phyloP scores from a whole-genome alignment of 2,329 filamentous ascomycete genomes.

The Byssochlamys sp. region DNA sequence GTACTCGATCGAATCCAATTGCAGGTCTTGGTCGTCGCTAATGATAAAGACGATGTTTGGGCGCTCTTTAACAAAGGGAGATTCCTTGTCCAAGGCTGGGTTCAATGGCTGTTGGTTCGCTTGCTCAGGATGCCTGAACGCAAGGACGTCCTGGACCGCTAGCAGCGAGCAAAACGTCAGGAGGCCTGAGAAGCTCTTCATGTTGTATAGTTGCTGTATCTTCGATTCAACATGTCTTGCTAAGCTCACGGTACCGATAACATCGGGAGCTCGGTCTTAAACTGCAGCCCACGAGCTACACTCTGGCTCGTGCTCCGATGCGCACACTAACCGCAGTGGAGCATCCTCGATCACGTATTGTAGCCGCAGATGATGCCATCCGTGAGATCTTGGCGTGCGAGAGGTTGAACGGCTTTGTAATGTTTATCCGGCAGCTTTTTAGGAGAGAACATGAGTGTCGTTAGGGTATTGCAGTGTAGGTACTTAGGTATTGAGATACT shows the following conservation, averaged over 20 bases:
- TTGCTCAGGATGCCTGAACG: background rate
- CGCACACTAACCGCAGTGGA: background rate
- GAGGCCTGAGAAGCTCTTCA: background rate
- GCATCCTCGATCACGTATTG: background rate
- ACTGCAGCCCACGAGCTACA: background rate
- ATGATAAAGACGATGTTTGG: slow-evolving; percentile 59
- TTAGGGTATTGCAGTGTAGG: too few relatives aligned
- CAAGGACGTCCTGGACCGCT: background rate
- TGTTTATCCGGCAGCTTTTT: background rate
- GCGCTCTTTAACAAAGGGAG: slow-evolving; percentile 4
- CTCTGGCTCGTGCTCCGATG: background rate
- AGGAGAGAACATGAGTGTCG: background rate
- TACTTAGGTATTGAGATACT: too few relatives aligned
- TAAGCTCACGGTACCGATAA: background rate
- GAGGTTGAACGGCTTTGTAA: background rate
- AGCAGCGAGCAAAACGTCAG: background rate
- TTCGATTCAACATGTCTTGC: background rate
- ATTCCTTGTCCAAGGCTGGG: background rate
- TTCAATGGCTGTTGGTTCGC: background rate
- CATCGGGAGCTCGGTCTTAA: background rate
- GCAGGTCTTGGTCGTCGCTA: slow-evolving; percentile 58
- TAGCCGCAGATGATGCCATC: background rate
- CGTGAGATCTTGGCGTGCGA: background rate
- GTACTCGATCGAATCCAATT: slow-evolving; percentile 52
- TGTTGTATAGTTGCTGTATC: background rate